phyloP scores from a whole-genome alignment of 2,329 filamentous ascomycete species.

The Apiospora saccharicola region DNA sequence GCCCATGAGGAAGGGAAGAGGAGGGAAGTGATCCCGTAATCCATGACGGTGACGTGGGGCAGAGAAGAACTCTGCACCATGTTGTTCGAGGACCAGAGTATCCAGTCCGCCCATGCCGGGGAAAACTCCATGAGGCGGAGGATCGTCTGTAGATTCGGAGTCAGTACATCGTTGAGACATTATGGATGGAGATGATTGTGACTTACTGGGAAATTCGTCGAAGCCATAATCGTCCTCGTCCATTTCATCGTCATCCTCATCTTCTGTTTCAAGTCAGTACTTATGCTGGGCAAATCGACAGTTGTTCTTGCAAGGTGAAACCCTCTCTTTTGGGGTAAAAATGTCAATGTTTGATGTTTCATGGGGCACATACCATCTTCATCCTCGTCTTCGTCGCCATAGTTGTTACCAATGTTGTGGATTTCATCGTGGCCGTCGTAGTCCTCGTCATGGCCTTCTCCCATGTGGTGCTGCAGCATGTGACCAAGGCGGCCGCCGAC shows the following conservation, averaged over 20 bases:
- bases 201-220: constrained; percentile 65
- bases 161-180: not conserved
- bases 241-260: constrained; percentile 71
- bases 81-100: constrained; percentile 55
- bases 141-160: constrained; percentile 46
- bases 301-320: not conserved
- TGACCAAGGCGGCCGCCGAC: constrained; percentile 52
- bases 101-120: constrained; percentile 63
- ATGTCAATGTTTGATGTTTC: not conserved
- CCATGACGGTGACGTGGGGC: constrained; percentile 57
- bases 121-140: constrained; percentile 52
- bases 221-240: constrained; percentile 72
- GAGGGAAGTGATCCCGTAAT: constrained; percentile 67
- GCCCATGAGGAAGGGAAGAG: constrained; percentile 43
- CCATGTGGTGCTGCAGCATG: constrained; percentile 63
- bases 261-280: constrained; percentile 40
- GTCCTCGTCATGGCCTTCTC: constrained; percentile 56
- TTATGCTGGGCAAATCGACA: not conserved
- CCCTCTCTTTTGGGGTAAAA: not conserved
- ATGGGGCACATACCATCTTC: constrained; percentile 59
- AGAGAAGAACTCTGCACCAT: constrained; percentile 46
- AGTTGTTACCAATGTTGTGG: constrained; percentile 59
- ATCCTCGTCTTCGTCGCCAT: constrained; percentile 57
- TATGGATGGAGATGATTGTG: constrained; percentile 9
- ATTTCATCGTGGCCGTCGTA: constrained; percentile 61